Conservation (phyloP, 306 rosid species). For the Glycine soja region DNA sequence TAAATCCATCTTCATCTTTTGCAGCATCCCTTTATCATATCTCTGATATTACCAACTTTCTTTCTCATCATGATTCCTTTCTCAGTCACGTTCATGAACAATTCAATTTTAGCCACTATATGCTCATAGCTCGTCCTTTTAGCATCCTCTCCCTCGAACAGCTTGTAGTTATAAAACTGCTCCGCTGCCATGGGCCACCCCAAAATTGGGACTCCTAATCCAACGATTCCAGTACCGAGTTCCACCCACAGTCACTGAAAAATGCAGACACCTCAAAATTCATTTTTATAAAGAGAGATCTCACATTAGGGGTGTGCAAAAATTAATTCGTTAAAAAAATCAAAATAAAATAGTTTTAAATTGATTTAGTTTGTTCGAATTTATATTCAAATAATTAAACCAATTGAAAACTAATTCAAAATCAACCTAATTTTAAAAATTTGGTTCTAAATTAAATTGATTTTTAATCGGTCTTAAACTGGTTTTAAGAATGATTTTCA, state of each 20-base stretch:
- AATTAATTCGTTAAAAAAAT: too few relatives aligned
- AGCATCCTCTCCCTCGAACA: conserved; percentile 64
- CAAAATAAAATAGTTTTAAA: too few relatives aligned
- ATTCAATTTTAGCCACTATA: conserved; percentile 50
- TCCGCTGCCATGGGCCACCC: conserved; percentile 90
- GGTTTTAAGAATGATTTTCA: too few relatives aligned
- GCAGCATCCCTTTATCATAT: conserved; percentile 43
- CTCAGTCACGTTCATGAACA: conserved; percentile 52
- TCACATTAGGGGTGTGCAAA: too few relatives aligned
- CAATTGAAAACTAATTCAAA: too few relatives aligned
- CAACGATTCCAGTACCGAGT: conserved; percentile 71
- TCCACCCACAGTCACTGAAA: conserved; percentile 83
- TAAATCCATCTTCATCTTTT: conserved; percentile 40
- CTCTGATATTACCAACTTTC: conserved; percentile 46
- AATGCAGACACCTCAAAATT: conserved; percentile 43
- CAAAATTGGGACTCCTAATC: conserved; percentile 65
- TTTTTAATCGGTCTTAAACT: too few relatives aligned
- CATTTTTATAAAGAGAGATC: too few relatives aligned
- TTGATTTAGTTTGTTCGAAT: too few relatives aligned
- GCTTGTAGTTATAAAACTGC: conserved; percentile 67
- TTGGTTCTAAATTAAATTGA: too few relatives aligned
- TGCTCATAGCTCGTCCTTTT: conserved; percentile 59
- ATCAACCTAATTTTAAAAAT: too few relatives aligned
- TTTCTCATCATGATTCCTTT: conserved; percentile 62
- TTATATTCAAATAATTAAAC: too few relatives aligned